Evolutionary conservation across 352 stramenopile species (phyloP), one percentile per base, ranked within the genome.

Genomic region (Globisporangium alternatum): DNA sequence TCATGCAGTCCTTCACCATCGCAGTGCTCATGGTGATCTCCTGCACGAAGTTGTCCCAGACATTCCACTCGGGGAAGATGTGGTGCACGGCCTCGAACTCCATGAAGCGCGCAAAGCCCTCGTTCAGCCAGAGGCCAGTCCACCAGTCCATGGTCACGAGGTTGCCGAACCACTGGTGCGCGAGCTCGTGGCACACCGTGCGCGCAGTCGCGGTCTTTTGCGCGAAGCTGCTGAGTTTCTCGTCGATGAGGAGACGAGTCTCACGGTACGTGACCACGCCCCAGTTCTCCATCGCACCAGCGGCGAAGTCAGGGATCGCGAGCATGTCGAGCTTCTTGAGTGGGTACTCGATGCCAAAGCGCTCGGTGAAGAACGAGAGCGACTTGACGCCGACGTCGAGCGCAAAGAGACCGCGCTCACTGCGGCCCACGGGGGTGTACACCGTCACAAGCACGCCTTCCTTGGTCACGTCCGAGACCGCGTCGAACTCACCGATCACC

Each of bases 131-230:
- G 39, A 98, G 70, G 4, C 90, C 88, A n/a, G 92, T 95, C 93
- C 94, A 98, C 81, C 97, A 99, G 28, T 93, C 84, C 97, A 99
- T 99, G 8, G 97, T 99, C 13, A 99, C 97, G 0, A 99, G 75
- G 70, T 99, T 99, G 44, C 97, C 96, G 61, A 99, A 99, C 85
- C 82, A 92, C 62, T 99, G 96, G 80, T 99, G 97, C 0, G 97
- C 96, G 6, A 99, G 87, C 77, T 99, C 97, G 74, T 99, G 97
- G 47, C 91, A 98, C 19, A 99, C 96, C 2, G 98, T 97, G 4
- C 89, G 90, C 28, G 96, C 96, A 22, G 98, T 97, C 5, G 71
- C 75, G 51, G 78, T 76, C 65, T 90, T 89, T 56, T 90, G 80
- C 35, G 68, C 65, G 47, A 89, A 85, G 51, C 80, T 90, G 59